Evolutionary conservation across 129 eudicot genomes (phyloP).

Genomic region (Pittosporum tobira): DNA sequence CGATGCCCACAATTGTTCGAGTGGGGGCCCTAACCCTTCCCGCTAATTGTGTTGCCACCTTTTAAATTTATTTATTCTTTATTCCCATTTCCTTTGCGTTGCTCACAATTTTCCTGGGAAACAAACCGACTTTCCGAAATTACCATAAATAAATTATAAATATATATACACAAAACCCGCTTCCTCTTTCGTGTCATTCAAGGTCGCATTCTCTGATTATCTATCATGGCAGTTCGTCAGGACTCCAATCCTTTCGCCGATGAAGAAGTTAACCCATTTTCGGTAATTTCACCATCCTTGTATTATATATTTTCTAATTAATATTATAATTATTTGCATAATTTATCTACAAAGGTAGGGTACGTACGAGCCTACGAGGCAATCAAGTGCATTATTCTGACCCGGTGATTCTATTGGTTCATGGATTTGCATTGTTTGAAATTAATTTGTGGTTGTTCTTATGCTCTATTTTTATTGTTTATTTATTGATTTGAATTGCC

Average conservation of each 20-base stretch:
- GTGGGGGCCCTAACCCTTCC: no score
- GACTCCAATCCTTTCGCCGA: conserved; percentile 81
- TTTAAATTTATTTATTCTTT: no score
- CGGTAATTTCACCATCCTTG: conserved; percentile 34
- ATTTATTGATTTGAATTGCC: not conserved
- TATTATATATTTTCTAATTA: no score
- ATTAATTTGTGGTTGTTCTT: not conserved
- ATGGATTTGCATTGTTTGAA: not conserved
- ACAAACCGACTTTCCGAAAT: no score
- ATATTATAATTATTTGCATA: not conserved
- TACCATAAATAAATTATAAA: no score
- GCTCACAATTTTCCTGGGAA: no score
- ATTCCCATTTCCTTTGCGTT: no score
- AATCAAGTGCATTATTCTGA: not conserved
- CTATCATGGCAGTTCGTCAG: conserved; percentile 48
- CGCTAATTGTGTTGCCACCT: no score
- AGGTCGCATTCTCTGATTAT: conserved; percentile 1
- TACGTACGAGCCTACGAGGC: no score
- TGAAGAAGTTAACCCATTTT: conserved; percentile 78
- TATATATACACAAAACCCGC: no score
- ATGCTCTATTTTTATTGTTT: not conserved
- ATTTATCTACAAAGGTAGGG: not conserved
- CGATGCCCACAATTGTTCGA: no score
- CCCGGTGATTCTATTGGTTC: not conserved
- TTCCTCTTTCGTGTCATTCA: conserved; percentile 1